Evolutionary conservation across 768 basidiomycete genomes (phyloP).

Genomic region (Daedaleopsis nitida): DNA sequence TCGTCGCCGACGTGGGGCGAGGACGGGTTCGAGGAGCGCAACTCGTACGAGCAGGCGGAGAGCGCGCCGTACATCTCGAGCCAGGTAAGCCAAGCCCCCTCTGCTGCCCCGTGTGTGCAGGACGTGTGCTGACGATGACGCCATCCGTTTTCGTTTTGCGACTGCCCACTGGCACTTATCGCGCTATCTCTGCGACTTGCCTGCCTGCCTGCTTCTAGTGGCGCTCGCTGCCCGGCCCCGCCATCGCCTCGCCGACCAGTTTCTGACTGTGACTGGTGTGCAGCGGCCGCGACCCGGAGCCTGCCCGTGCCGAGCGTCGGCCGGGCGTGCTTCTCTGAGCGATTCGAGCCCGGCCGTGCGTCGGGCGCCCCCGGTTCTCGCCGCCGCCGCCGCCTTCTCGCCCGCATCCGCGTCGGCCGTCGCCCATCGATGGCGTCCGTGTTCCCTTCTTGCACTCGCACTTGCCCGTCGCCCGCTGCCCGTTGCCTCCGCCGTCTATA

Average conservation of each 20-base stretch:
- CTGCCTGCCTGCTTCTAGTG: slow-evolving; percentile 26
- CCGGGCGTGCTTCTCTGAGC: background rate
- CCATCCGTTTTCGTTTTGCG: background rate
- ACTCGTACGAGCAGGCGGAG: slow-evolving; percentile 32
- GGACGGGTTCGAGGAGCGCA: slow-evolving; percentile 37
- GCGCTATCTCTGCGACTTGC: background rate
- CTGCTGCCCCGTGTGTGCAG: background rate
- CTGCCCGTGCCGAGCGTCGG: background rate
- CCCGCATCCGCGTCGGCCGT: background rate
- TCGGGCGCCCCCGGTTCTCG: background rate
- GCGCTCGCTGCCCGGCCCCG: slow-evolving; percentile 39
- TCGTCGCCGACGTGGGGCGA: slow-evolving; percentile 32
- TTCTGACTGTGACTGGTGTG: slow-evolving; percentile 1
- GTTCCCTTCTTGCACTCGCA: background rate
- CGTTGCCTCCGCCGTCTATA: no score
- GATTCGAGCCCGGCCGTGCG: background rate
- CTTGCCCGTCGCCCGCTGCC: background rate
- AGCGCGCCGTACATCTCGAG: slow-evolving; percentile 37
- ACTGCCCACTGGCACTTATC: no score
- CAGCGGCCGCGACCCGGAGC: background rate
- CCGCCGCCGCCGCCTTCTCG: background rate
- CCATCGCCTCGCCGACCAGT: slow-evolving; percentile 27
- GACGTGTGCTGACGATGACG: slow-evolving; percentile 9
- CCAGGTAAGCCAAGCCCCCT: slow-evolving; percentile 27
- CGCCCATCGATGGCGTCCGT: no score